Conservation (phyloP, 2,329 filamentous ascomycete species). For the Sarocladium brachiariae region DNA sequence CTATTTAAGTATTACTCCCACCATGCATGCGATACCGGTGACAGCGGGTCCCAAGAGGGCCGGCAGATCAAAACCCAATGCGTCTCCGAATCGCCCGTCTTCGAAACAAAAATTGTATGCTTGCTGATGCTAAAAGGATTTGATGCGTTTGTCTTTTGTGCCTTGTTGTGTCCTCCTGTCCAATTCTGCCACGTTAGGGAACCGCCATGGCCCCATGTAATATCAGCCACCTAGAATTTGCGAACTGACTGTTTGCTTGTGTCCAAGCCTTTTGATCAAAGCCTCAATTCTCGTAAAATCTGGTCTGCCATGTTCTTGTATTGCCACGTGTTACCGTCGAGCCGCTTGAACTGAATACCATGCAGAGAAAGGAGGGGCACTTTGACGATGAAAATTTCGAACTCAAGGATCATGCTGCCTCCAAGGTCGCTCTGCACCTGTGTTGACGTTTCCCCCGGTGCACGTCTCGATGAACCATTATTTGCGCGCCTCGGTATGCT, state of each 20-base stretch:
- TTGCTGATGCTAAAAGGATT: conserved; percentile 7
- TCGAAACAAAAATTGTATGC: conserved; percentile 2
- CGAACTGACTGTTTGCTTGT: not conserved
- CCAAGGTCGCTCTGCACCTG: conserved; percentile 88
- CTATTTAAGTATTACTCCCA: not conserved
- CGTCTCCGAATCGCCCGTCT: not conserved
- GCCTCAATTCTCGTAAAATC: conserved; percentile 77
- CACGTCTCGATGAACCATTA: conserved; percentile 44
- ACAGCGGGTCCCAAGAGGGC: not conserved
- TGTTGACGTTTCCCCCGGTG: conserved; percentile 82
- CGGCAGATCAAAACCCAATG: not conserved
- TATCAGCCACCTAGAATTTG: not conserved
- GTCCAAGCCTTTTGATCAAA: conserved; percentile 44
- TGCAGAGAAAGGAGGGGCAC: conserved; percentile 88
- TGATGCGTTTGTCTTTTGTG: not conserved
- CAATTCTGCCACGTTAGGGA: not conserved
- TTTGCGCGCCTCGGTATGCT: conserved; percentile 52
- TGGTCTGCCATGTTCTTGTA: conserved; percentile 98
- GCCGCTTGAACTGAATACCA: conserved; percentile 96
- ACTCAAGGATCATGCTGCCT: conserved; percentile 75
- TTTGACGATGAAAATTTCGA: conserved; percentile 97
- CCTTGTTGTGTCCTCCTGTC: not conserved
- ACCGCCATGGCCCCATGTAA: not conserved
- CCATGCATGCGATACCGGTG: not conserved
- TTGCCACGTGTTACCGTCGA: conserved; percentile 93